phyloP scores from a whole-genome alignment of 2,329 filamentous ascomycete genomes.

The Alternaria gaisen region DNA sequence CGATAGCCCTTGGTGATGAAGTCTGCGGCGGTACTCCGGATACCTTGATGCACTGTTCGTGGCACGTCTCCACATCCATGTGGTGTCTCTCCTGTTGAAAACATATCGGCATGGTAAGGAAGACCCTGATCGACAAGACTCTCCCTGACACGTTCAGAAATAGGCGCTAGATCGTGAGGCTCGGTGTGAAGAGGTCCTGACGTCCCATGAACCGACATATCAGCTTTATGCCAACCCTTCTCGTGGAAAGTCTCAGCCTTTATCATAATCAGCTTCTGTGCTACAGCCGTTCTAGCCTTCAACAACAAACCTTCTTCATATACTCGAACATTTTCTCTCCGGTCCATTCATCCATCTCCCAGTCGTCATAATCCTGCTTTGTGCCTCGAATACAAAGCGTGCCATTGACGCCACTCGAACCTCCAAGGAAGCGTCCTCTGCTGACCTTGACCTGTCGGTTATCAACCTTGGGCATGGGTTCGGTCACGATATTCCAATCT shows the following conservation, averaged over 20 bases:
- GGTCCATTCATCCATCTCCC: constrained; percentile 64
- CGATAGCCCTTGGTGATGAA: constrained; percentile 55
- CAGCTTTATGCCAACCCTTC: constrained; percentile 66
- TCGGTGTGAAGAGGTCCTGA: constrained; percentile 64
- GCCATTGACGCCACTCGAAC: constrained; percentile 61
- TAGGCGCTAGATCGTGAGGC: constrained; percentile 67
- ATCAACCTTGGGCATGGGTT: constrained; percentile 52
- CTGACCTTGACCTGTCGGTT: constrained; percentile 59
- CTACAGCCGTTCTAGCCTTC: rapidly evolving
- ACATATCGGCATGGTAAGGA: constrained; percentile 67
- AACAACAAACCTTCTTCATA: constrained; percentile 59
- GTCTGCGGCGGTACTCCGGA: constrained; percentile 41
- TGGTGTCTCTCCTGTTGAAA: constrained; percentile 55
- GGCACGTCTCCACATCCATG: constrained; percentile 45
- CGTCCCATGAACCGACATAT: constrained; percentile 55
- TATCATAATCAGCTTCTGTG: not conserved
- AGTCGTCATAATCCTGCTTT: constrained; percentile 64
- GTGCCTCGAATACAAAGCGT: constrained; percentile 60
- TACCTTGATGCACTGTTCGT: constrained; percentile 44
- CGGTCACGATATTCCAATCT: constrained; percentile 62
- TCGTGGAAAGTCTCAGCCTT: constrained; percentile 65
- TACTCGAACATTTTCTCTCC: constrained; percentile 66
- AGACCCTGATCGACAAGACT: constrained; percentile 65
- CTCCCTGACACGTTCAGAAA: constrained; percentile 64
- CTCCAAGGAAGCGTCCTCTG: constrained; percentile 61